These are phyloP conservation scores for Aphanomyces cochlioides DNA, from an alignment of 352 stramenopile species.

Conservation along the genomic window DNA sequence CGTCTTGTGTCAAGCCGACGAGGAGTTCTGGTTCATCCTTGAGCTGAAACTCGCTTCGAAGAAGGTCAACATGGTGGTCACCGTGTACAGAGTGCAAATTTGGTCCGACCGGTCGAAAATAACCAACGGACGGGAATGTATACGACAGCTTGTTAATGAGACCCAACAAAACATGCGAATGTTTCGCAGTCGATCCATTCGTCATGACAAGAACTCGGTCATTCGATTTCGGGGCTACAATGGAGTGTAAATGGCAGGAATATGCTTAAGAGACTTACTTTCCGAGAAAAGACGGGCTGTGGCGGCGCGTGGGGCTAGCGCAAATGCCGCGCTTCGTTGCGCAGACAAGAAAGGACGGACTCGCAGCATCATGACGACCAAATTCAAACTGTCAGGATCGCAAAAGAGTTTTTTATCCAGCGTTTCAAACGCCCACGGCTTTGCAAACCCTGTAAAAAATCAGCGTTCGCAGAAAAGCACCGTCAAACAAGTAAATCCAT, in stretches of 20 bases:
- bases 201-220: constrained; percentile 30
- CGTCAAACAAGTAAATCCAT: no score
- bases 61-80: constrained; percentile 71
- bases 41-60: constrained; percentile 59
- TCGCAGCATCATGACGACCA: no score
- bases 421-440: no score
- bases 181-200: constrained; percentile 11
- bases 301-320: background rate
- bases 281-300: constrained; percentile 8
- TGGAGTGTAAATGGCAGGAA: background rate
- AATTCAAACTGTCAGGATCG: no score
- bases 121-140: constrained; percentile 65
- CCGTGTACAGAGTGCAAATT: constrained; percentile 29
- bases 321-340: background rate
- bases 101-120: constrained; percentile 74
- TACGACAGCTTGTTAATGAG: constrained; percentile 66
- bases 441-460: no score
- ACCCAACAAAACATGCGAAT: constrained; percentile 61
- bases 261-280: background rate
- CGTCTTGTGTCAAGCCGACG: constrained; percentile 57
- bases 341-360: no score
- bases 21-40: constrained; percentile 43
- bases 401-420: no score
- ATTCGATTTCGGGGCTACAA: constrained; percentile 19
- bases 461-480: no score